Evolutionary conservation across 129 eudicot genomes (phyloP), one percentile per base, ranked within the genome.

Genomic region (Flaveria bidentis): DNA sequence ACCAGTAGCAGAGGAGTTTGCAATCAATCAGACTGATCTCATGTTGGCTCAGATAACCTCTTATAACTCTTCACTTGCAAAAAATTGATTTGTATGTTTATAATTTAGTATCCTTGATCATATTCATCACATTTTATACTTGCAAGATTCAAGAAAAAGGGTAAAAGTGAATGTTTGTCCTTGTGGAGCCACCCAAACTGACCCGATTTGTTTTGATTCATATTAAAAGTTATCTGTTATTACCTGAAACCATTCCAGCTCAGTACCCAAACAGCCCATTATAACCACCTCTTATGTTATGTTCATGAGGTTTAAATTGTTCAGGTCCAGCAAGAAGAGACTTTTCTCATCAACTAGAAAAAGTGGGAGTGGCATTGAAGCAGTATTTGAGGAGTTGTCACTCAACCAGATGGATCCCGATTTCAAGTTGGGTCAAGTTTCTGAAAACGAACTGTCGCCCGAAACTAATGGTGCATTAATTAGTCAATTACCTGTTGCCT

Each of bases 1-100:
- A 70, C 84, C 99, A 49, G 89, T 95, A 52, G 89, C 85, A 30
- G 99, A 94, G 86, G 97, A 91, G 81, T 63, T 22, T 41, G n/a
- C 82, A 61, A 82, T 85, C 81, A 68, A 80, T 67, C 82, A 70
- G 67, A 75, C 75, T 60, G 92, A 88, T 82, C 85, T 82, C 30
- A 36, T 36, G 41, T 36, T 36, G 41, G 41, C 41, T 36, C 41
- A 36, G 41, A 36, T 36, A 36, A 36, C 41, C 41, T 4, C 17
- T 50, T 4, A 12, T 50, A 50, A 12, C 55, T 50, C 55, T 50
- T 50, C 15, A 50, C 15, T 50, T 13, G 4, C 15, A 50, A 50
- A 50, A 50, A 12, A 4, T 15, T 12, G 55, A 4, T 50, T 50
- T 12, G 5, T 50, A 50, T 15, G 15, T 50, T 50, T 4, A 50